Base-by-base conservation (phyloP, 2,329 filamentous ascomycete species). In the Fusarium beomiforme region DNA sequence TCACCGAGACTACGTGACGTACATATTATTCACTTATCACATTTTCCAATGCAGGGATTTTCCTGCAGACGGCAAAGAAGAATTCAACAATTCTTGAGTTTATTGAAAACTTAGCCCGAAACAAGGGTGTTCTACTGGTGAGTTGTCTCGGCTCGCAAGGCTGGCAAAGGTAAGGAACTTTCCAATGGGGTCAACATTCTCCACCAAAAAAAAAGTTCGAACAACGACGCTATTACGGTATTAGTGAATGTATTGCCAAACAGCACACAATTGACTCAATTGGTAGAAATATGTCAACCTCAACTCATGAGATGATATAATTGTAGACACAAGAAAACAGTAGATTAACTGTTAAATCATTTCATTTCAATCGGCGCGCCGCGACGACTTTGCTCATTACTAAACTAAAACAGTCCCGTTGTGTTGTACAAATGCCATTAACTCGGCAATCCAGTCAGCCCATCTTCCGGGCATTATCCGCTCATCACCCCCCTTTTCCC, bases 381-480 rank as follows among this genome's bases (percentile, higher is more conserved):
- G 68, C 74, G 71, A 71, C 67, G 66, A 73, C 72, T 59, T 59
- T 74, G 69, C 72, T 75, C 74, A 76, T 76, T 76, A 76, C 71
- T 64, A 75, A 76, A 76, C 68, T 70, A 76, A 75, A 76, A 72
- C 67, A 70, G 64, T 72, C 70, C 71, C 72, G 59, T 73, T 72
- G 74, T 76, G 70, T 76, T 76, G 73, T 77, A 77, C 75, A 77
- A 76, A 70, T 62, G 73, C 73, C 75, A 55, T 57, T 59, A 64
- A 63, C 56, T 64, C 51, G 63, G 59, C 73, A 65, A 71, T 75
- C 65, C 68, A 73, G 65, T 64, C 64, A 67, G 63, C 60, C 72
- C 67, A 74, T 68, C 53, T 65, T 46, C 50, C 67, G 59, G 49
- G 34, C 59, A 63, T 44, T 70, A 65, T 65, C 65, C 69, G 69